Conservation (phyloP, 139 green algal genomes). For the Chloropicon primus region DNA sequence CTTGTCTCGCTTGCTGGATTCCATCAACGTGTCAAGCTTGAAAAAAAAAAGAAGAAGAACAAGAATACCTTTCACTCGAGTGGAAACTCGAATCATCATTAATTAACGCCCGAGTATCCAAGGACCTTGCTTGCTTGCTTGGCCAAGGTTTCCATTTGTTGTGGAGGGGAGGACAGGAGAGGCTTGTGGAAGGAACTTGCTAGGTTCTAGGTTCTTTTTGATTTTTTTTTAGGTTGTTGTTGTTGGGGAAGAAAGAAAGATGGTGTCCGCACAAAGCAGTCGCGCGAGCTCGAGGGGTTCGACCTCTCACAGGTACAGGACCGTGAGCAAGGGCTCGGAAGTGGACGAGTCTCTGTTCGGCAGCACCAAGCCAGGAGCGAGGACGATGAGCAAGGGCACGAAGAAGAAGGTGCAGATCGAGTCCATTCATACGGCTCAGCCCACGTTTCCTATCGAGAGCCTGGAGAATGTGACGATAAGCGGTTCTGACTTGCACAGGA, state of each 20-base stretch:
- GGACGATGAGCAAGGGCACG: neutral
- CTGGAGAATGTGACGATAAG: neutral
- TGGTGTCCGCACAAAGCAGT: neutral
- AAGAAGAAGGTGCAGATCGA: neutral
- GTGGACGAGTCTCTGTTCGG: conserved; percentile 41
- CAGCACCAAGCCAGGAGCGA: conserved; percentile 12
- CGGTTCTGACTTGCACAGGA: conserved; percentile 36
- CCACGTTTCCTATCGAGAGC: neutral
- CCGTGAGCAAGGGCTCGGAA: conserved; percentile 18
- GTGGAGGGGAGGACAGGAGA: too few species aligned
- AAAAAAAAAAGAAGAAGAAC: too few species aligned
- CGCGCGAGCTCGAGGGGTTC: neutral
- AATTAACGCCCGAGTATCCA: too few species aligned
- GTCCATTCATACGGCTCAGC: neutral
- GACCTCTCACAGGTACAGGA: conserved; percentile 29
- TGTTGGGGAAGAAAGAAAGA: neutral
- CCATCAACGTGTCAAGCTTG: too few species aligned
- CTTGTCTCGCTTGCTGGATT: too few species aligned
- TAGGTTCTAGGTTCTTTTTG: too few species aligned
- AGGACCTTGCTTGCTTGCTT: too few species aligned
- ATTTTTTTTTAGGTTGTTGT: neutral
- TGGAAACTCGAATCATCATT: too few species aligned
- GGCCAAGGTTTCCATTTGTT: too few species aligned
- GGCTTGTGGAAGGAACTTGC: too few species aligned
- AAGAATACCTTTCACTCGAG: too few species aligned